phyloP scores from a whole-genome alignment of 768 basidiomycete species.

The Lentinus tigrinus region DNA sequence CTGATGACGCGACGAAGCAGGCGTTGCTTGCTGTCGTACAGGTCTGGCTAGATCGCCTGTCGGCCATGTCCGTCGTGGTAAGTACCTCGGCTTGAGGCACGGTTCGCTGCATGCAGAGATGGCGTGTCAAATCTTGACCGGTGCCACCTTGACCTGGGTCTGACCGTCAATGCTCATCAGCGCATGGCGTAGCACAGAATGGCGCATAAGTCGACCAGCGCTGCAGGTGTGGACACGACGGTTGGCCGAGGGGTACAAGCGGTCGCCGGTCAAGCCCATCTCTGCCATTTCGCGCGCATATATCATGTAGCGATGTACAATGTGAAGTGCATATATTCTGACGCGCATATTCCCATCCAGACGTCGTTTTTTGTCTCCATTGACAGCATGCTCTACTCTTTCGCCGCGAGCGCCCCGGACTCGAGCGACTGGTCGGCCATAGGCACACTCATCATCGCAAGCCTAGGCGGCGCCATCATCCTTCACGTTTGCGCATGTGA shows the following conservation, averaged over 20 bases:
- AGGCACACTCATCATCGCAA: slow-evolving; percentile 13
- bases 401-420: slow-evolving; percentile 25
- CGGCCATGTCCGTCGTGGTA: slow-evolving; percentile 58
- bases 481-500: slow-evolving; percentile 53
- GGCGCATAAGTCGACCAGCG: too few species aligned
- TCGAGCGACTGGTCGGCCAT: slow-evolving; percentile 3
- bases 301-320: too few species aligned
- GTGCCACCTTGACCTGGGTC: too few species aligned
- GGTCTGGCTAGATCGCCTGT: slow-evolving; percentile 61
- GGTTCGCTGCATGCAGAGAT: not conserved
- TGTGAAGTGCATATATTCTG: not conserved
- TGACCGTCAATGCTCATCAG: not conserved
- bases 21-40: slow-evolving; percentile 37
- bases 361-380: slow-evolving; percentile 63
- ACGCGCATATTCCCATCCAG: slow-evolving; percentile 28
- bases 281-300: too few species aligned
- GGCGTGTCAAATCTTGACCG: not conserved
- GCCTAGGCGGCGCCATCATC: slow-evolving; percentile 16
- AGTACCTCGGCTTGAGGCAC: slow-evolving; percentile 20
- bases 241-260: too few species aligned
- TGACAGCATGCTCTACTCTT: slow-evolving; percentile 44
- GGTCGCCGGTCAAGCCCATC: too few species aligned
- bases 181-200: too few species aligned
- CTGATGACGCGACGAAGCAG: slow-evolving; percentile 7
- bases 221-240: too few species aligned